Conservation (phyloP, 1,284 basidiomycete genomes). For the Rhodofomes roseus region DNA sequence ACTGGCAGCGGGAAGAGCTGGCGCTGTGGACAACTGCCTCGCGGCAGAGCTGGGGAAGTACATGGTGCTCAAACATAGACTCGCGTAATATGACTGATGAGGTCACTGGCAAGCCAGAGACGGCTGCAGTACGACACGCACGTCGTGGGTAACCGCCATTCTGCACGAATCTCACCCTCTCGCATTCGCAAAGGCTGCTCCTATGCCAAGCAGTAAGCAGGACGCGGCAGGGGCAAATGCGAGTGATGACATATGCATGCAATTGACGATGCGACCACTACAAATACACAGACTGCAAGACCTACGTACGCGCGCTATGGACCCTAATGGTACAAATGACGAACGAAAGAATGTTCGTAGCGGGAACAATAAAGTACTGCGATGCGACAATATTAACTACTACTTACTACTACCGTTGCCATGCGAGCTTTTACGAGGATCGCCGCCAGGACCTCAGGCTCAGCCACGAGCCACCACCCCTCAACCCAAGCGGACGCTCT, state of each 20-base stretch:
- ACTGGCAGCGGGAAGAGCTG: constrained; percentile 59
- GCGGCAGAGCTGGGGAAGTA: constrained; percentile 82
- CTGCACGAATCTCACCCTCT: not conserved
- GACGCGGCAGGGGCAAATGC: no score
- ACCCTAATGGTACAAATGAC: constrained; percentile 11
- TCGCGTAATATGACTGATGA: not conserved
- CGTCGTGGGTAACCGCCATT: not conserved
- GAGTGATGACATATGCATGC: constrained; percentile 1
- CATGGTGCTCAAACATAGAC: constrained; percentile 39
- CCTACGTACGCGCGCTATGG: not conserved
- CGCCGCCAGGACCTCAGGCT: constrained; percentile 22
- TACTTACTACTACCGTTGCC: constrained; percentile 1
- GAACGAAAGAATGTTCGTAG: constrained; percentile 7
- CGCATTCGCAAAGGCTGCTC: no score
- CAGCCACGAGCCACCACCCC: constrained; percentile 13
- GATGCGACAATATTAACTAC: constrained; percentile 4
- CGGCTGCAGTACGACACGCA: not conserved
- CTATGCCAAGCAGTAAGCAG: no score
- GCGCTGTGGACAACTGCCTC: constrained; percentile 61
- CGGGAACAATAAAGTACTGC: constrained; percentile 2
- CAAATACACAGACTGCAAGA: constrained; percentile 15
- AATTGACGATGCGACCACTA: constrained; percentile 5
- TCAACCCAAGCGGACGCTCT: constrained; percentile 5
- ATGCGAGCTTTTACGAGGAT: constrained; percentile 8
- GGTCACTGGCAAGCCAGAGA: not conserved